Evolutionary conservation across 2,329 filamentous ascomycete genomes (phyloP).

Genomic region (Parafenestella ontariensis): DNA sequence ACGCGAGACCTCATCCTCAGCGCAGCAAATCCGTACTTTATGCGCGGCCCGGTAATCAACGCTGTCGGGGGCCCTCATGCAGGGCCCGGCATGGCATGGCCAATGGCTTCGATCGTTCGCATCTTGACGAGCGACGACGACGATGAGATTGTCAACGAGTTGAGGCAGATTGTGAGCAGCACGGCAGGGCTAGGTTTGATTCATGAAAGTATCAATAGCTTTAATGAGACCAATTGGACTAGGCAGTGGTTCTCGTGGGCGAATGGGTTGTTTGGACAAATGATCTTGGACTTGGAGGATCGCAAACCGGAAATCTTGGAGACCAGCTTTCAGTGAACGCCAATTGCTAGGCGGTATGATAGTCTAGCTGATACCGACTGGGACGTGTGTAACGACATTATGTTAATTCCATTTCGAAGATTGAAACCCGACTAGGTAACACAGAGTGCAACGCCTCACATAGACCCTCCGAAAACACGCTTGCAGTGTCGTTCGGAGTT

Average conservation of each 20-base stretch:
- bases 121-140: constrained; percentile 59
- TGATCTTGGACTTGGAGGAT: constrained; percentile 55
- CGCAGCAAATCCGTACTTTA: constrained; percentile 58
- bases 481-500: too few species aligned
- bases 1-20: constrained; percentile 56
- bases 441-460: neutral
- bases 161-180: constrained; percentile 55
- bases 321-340: constrained; percentile 51
- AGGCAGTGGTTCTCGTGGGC: constrained; percentile 62
- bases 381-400: neutral
- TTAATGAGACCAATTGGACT: constrained; percentile 55
- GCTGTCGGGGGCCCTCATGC: constrained; percentile 58
- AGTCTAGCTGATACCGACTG: neutral
- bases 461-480: neutral
- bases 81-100: constrained; percentile 58
- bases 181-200: constrained; percentile 59
- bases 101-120: constrained; percentile 60
- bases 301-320: constrained; percentile 53
- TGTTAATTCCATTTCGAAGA: neutral
- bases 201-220: constrained; percentile 61
- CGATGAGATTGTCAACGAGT: constrained; percentile 53
- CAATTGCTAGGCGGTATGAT: neutral
- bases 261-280: constrained; percentile 60
- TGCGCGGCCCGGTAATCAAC: constrained; percentile 57
- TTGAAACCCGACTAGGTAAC: neutral